A percentile compares a stretch with the other conserved stretches of the same genome.
phyloP scores from a whole-genome alignment of 768 basidiomycete genomes.

The Lactarius sanguifluus region DNA sequence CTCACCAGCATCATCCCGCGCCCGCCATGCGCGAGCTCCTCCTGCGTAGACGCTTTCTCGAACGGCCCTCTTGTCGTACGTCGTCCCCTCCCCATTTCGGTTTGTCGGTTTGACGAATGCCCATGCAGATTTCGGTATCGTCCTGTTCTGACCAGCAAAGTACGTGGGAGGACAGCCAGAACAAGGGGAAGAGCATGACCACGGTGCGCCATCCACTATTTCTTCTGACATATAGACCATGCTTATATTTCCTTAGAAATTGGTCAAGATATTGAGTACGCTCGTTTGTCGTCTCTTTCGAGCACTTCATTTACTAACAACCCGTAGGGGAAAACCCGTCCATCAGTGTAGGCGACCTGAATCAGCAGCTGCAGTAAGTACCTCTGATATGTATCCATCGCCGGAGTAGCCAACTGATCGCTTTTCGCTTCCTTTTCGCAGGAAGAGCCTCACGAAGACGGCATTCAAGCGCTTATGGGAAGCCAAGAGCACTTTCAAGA shows the following conservation, averaged over 20 bases:
- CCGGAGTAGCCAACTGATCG: neutral
- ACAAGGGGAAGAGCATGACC: conserved; percentile 23
- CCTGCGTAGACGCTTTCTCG: neutral
- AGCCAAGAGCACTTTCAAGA: neutral
- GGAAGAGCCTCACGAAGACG: neutral
- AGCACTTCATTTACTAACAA: neutral
- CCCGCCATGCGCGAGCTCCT: neutral
- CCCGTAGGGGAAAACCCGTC: conserved; percentile 5
- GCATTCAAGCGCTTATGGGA: conserved; percentile 9
- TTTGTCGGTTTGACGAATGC: neutral
- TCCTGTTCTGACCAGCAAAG: conserved; percentile 15
- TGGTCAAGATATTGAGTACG: conserved; percentile 17
- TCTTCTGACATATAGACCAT: neutral
- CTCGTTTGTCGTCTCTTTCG: neutral
- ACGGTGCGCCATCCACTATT: conserved; percentile 5
- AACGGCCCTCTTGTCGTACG: conserved; percentile 20
- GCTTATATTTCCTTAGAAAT: conserved; percentile 2
- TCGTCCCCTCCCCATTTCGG: neutral
- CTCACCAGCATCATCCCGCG: neutral
- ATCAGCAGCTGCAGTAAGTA: conserved; percentile 15
- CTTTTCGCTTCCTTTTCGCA: neutral
- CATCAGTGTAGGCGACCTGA: conserved; percentile 13
- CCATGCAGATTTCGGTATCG: conserved; percentile 20
- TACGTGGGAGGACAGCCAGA: conserved; percentile 19
- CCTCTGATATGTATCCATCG: neutral